Evolutionary conservation across 371 early-diverging fungal genomes (phyloP).

Genomic region (Actinomucor elegans): DNA sequence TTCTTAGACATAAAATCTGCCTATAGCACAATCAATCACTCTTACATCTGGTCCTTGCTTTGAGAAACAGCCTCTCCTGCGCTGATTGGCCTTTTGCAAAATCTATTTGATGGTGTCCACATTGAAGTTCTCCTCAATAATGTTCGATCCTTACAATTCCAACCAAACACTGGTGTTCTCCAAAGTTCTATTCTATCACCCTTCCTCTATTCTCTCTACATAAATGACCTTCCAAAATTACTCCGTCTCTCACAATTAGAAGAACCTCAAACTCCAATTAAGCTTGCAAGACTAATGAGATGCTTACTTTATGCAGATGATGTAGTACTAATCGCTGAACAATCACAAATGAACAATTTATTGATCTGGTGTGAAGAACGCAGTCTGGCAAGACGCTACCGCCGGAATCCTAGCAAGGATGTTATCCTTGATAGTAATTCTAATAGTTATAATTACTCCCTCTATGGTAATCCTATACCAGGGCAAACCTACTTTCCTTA

Average conservation of each 20-base stretch:
- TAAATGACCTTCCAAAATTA: too few relatives aligned
- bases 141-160: constrained; percentile 6
- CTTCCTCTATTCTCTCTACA: constrained; percentile 15
- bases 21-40: constrained; percentile 15
- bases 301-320: constrained; percentile 12
- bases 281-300: constrained; percentile 19
- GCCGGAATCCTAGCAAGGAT: constrained; percentile 12
- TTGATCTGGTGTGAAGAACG: constrained; percentile 6
- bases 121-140: background rate
- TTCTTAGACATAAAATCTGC: constrained; percentile 22
- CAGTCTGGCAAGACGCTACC: background rate
- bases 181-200: constrained; percentile 10
- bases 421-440: too few relatives aligned
- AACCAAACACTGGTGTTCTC: constrained; percentile 15
- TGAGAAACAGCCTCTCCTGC: background rate
- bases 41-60: too few relatives aligned
- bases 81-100: constrained; percentile 1
- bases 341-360: too few relatives aligned
- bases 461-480: too few relatives aligned
- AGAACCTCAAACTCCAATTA: too few relatives aligned
- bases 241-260: too few relatives aligned
- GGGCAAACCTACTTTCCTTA: too few relatives aligned
- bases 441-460: too few relatives aligned
- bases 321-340: too few relatives aligned
- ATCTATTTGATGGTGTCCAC: constrained; percentile 20